Conservation (phyloP, 345 rosid species). For the Geranium brycei region DNA sequence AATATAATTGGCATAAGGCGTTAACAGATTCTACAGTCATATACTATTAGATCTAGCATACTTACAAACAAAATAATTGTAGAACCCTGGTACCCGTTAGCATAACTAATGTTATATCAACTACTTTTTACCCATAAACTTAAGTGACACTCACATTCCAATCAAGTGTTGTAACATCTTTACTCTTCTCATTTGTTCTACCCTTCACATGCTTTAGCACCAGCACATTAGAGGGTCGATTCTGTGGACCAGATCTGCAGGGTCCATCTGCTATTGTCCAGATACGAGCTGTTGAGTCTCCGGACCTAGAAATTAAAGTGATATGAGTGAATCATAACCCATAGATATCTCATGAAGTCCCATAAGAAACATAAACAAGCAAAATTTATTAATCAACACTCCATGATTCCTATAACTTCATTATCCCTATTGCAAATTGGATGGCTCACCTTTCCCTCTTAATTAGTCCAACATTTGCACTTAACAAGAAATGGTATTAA, state of each 20-base stretch:
- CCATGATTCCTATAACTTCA: not conserved
- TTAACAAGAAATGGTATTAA: too few species aligned
- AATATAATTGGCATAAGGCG: too few species aligned
- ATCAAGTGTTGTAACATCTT: constrained; percentile 96
- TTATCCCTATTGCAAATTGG: not conserved
- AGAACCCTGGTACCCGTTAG: not conserved
- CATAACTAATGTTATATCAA: not conserved
- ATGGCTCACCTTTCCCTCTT: not conserved
- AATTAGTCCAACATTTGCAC: not conserved
- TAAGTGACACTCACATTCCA: constrained; percentile 76
- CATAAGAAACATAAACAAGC: not conserved
- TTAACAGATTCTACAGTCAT: not conserved
- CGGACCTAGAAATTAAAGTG: constrained; percentile 43
- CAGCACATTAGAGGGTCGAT: constrained; percentile 41
- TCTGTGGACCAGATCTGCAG: constrained; percentile 34
- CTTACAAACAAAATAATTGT: not conserved
- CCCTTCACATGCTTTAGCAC: constrained; percentile 92
- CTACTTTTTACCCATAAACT: constrained; percentile 1
- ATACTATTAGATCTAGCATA: not conserved
- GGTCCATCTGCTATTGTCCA: constrained; percentile 72
- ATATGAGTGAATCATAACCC: constrained; percentile 4
- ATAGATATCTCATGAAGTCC: not conserved
- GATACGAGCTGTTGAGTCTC: constrained; percentile 96
- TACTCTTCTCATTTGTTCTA: constrained; percentile 89
- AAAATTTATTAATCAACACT: too few species aligned